Conservation (phyloP, 805 yeast species). For the Tetrapisispora phaffii region DNA sequence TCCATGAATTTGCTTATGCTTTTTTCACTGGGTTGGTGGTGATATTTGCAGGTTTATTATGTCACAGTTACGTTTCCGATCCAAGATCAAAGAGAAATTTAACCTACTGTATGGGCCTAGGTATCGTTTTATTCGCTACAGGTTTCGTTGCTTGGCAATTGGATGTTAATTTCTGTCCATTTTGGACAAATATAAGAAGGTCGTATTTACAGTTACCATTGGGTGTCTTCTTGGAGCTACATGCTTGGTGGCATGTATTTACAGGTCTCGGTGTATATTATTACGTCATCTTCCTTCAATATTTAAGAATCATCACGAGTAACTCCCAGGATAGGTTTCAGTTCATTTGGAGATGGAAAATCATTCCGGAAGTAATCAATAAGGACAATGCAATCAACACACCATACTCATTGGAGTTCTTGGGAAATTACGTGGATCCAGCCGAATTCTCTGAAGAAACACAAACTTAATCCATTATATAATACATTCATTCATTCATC, state of each 20-base stretch:
- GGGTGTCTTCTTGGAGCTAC: slow-evolving; percentile 81
- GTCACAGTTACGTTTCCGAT: slow-evolving; percentile 44
- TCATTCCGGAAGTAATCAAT: slow-evolving; percentile 44
- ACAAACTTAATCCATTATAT: neutral
- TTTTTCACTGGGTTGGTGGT: slow-evolving; percentile 66
- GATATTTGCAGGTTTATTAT: slow-evolving; percentile 44
- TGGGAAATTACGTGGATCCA: slow-evolving; percentile 2
- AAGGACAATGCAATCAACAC: slow-evolving; percentile 2
- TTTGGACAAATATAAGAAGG: slow-evolving; percentile 51
- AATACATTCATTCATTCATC: neutral
- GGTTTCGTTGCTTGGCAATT: slow-evolving; percentile 86
- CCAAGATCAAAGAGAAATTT: slow-evolving; percentile 38
- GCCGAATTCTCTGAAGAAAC: neutral
- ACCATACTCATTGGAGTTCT: slow-evolving; percentile 4
- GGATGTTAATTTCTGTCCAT: slow-evolving; percentile 69
- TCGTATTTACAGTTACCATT: slow-evolving; percentile 62
- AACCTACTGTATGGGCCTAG: slow-evolving; percentile 45
- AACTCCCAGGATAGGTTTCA: slow-evolving; percentile 47
- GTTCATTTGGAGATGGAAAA: slow-evolving; percentile 48
- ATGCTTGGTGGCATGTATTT: slow-evolving; percentile 95
- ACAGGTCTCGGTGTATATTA: slow-evolving; percentile 83
- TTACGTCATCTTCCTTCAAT: slow-evolving; percentile 71
- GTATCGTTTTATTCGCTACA: slow-evolving; percentile 51
- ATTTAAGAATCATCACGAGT: slow-evolving; percentile 56
- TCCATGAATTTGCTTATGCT: slow-evolving; percentile 84